Conservation (phyloP, 495 filamentous ascomycete genomes). For the Trichoderma reesei region DNA sequence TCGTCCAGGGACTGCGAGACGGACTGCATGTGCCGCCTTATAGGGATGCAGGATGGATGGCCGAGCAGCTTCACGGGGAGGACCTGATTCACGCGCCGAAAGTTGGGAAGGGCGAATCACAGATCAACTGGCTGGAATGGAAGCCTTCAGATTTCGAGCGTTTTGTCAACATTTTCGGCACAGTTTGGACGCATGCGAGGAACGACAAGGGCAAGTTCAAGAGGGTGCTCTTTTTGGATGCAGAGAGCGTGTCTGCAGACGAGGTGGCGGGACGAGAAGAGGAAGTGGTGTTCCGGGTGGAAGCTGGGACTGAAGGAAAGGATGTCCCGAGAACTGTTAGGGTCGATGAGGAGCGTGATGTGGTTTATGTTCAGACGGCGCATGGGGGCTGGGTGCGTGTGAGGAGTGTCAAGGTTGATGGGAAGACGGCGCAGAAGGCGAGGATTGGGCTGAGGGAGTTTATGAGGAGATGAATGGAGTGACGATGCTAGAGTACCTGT, state of each 20-base stretch:
- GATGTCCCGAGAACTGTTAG: background rate
- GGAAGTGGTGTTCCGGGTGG: slow-evolving; percentile 5
- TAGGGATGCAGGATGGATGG: slow-evolving; percentile 29
- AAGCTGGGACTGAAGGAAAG: background rate
- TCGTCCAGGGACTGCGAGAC: slow-evolving; percentile 48
- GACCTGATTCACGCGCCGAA: slow-evolving; percentile 28
- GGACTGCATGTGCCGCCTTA: slow-evolving; percentile 58
- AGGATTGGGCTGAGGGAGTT: background rate
- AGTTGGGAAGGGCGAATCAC: slow-evolving; percentile 24
- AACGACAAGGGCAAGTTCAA: slow-evolving; percentile 7
- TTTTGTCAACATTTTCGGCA: slow-evolving; percentile 10
- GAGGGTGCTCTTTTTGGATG: slow-evolving; percentile 21
- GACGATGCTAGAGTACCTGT: background rate
- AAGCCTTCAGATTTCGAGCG: slow-evolving; percentile 11
- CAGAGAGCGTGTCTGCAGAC: slow-evolving; percentile 1
- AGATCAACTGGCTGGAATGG: slow-evolving; percentile 21
- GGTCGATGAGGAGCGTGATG: background rate
- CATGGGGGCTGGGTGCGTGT: slow-evolving; percentile 18
- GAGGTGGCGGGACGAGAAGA: slow-evolving; percentile 1
- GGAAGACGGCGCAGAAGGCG: slow-evolving; percentile 17
- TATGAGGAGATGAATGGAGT: background rate
- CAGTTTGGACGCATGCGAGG: slow-evolving; percentile 19
- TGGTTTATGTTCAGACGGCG: background rate
- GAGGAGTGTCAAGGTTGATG: slow-evolving; percentile 26
- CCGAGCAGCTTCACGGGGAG: background rate